Evolutionary conservation across 352 stramenopile genomes (phyloP), one percentile per base, ranked within the genome.

Genomic region (Globisporangium paddicum): DNA sequence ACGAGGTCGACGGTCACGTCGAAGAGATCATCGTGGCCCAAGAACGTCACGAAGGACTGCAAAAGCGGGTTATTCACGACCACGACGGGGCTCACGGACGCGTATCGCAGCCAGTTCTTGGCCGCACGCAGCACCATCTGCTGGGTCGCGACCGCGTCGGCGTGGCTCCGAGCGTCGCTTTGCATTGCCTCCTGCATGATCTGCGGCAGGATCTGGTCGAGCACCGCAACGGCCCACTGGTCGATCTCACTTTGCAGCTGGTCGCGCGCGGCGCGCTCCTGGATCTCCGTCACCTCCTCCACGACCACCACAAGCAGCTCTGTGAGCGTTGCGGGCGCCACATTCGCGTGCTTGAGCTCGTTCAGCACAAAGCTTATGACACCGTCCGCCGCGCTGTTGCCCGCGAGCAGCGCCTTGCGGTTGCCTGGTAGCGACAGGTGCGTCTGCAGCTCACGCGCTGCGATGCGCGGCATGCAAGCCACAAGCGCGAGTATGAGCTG

Each of bases 1-100:
- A 90, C 62, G 23, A 96, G 64, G 51, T 97, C 89, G 8, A 96
- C 83, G 9, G 81, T 66, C 2, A 75, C 82, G 52, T 96, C 88
- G 50, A 96, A 96, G 8, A 97, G 68, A 32, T 93, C 85, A 28
- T 90, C 83, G 35, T 82, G 71, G 19, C 60, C 64, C 13, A 93
- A 52, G 53, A 92, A 92, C 35, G 60, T 67, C 2, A 87, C 26
- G 32, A 93, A 60, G 26, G 80, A 87, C 59, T 89, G 82, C 47
- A 92, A 42, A 30, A 95, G 57, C 10, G 80, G 70, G 60, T 91
- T 95, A 41, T 70, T 66, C 14, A 88, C 64, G 32, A 89, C 73
- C 14, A 78, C 60, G 0, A 67, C 61, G 0, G 79, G 42, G 9
- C 55, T 50, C 25, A 92, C 72, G 21, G 45, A 68, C n/a, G 77